These are phyloP conservation scores for Penicillium crustosum DNA, from an alignment of 2,329 filamentous ascomycete genomes.

Conservation along the genomic window DNA sequence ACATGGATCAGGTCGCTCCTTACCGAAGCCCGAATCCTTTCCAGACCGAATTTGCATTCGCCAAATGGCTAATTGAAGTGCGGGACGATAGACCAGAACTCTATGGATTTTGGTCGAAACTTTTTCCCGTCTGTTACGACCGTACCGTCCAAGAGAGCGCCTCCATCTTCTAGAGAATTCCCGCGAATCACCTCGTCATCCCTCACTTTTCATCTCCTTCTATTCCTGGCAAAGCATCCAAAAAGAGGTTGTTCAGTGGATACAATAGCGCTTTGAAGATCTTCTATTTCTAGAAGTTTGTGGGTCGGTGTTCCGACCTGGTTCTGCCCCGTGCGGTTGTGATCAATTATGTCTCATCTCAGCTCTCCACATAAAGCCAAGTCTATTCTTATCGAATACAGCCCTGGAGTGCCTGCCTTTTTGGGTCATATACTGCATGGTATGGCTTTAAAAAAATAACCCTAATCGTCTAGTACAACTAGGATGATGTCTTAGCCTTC, in stretches of 20 bases:
- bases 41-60: conserved; percentile 32
- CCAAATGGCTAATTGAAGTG: conserved; percentile 32
- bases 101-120: conserved; percentile 33
- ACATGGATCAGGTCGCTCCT: conserved; percentile 25
- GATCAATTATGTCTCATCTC: conserved; percentile 6
- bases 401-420: not conserved
- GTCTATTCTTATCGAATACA: conserved; percentile 3
- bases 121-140: conserved; percentile 38
- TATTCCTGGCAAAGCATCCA: not conserved
- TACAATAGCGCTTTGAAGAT: not conserved
- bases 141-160: conserved; percentile 32
- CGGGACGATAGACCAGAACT: conserved; percentile 24
- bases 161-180: conserved; percentile 19
- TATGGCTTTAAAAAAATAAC: not conserved
- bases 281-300: not conserved
- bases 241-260: not conserved
- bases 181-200: not conserved
- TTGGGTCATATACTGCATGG: not conserved
- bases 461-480: not conserved
- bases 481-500: not conserved
- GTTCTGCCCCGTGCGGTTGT: not conserved
- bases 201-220: not conserved
- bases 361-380: conserved; percentile 2
- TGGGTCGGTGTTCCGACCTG: not conserved
- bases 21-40: conserved; percentile 33